Conservation (phyloP, 1,284 basidiomycete genomes). For the Blastosporella zonata region DNA sequence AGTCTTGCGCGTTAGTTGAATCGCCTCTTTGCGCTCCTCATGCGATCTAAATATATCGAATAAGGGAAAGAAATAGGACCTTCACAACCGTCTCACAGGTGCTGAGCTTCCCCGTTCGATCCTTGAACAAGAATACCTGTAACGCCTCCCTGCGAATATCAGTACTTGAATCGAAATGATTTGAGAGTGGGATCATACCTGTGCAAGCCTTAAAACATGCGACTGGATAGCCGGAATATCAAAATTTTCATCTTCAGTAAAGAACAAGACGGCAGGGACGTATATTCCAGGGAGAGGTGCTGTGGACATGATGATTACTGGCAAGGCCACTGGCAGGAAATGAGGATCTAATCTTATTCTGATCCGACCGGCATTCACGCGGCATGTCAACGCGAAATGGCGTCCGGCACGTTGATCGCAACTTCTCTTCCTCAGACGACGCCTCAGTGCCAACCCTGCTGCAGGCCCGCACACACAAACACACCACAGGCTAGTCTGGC, state of each 20-base stretch:
- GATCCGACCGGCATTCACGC: too few relatives aligned
- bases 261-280: constrained; percentile 73
- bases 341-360: background rate
- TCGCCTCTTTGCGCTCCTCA: constrained; percentile 55
- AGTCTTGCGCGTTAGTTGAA: constrained; percentile 66
- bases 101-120: constrained; percentile 77
- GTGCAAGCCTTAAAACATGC: constrained; percentile 66
- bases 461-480: too few relatives aligned
- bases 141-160: constrained; percentile 51
- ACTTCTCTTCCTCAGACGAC: constrained; percentile 9
- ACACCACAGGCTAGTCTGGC: constrained; percentile 1
- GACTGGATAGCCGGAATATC: constrained; percentile 57
- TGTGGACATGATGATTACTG: constrained; percentile 15
- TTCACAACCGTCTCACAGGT: constrained; percentile 47
- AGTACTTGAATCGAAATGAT: constrained; percentile 1
- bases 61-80: background rate
- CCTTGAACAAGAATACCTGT: constrained; percentile 77
- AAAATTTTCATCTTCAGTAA: constrained; percentile 62
- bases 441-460: constrained; percentile 1
- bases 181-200: constrained; percentile 35
- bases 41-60: constrained; percentile 29
- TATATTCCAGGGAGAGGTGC: constrained; percentile 64
- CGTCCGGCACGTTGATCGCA: constrained; percentile 14
- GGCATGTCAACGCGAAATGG: background rate
- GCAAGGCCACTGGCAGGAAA: background rate